These are phyloP conservation scores for Botrytis byssoidea DNA, from an alignment of 2,329 filamentous ascomycete genomes.

Conservation along the genomic window DNA sequence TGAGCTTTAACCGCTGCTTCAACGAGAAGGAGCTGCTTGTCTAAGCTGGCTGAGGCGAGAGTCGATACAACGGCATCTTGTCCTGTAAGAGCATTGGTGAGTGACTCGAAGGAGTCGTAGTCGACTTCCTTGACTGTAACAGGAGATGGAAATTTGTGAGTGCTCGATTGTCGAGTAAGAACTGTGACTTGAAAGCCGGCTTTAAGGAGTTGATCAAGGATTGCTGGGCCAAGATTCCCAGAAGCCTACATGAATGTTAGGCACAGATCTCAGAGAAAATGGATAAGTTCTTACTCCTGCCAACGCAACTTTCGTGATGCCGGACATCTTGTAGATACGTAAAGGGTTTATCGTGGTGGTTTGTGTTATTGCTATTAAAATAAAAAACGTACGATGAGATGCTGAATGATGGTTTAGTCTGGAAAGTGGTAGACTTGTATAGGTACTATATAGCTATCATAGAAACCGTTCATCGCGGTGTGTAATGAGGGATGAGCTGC, in stretches of 20 bases:
- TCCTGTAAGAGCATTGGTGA: constrained; percentile 35
- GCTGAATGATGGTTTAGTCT: background rate
- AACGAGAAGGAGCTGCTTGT: constrained; percentile 44
- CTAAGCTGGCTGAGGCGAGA: constrained; percentile 19
- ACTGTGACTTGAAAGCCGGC: constrained; percentile 43
- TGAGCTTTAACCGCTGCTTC: constrained; percentile 58
- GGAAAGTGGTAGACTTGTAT: background rate
- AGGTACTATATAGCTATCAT: background rate
- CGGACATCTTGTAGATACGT: constrained; percentile 26
- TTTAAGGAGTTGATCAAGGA: constrained; percentile 31
- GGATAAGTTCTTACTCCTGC: constrained; percentile 27
- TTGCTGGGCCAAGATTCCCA: constrained; percentile 30
- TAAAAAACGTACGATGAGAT: background rate
- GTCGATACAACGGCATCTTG: constrained; percentile 32
- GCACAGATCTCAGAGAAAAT: background rate
- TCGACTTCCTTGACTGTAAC: constrained; percentile 26
- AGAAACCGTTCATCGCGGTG: background rate
- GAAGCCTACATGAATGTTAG: constrained; percentile 26
- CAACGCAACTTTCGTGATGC: constrained; percentile 30
- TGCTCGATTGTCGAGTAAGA: constrained; percentile 37
- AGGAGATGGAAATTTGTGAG: constrained; percentile 29
- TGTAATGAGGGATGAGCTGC: background rate
- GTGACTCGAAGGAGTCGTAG: constrained; percentile 20
- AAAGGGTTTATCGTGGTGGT: background rate
- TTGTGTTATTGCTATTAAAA: constrained; percentile 6